These are phyloP conservation scores for Skeletonema menzelii DNA, from an alignment of 108 stramenopile species.

Conservation along the genomic window DNA sequence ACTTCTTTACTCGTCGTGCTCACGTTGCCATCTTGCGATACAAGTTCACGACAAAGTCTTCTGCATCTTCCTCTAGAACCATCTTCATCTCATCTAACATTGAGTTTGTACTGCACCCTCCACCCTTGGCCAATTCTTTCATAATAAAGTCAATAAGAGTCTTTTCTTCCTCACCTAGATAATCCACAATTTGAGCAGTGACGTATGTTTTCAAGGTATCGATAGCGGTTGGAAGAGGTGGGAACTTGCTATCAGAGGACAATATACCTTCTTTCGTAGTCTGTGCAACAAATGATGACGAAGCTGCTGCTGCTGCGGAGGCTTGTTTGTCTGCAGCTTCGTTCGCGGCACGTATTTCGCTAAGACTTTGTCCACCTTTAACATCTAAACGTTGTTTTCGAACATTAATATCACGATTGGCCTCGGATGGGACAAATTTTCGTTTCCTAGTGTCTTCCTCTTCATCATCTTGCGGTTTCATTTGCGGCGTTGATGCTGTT, in stretches of 20 bases:
- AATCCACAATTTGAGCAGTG: constrained; percentile 66
- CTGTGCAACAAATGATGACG: constrained; percentile 16
- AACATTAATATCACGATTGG: constrained; percentile 47
- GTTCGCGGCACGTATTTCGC: constrained; percentile 51
- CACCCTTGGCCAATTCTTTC: constrained; percentile 50
- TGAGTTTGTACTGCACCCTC: constrained; percentile 29
- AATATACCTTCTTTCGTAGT: constrained; percentile 43
- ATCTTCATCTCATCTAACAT: constrained; percentile 75
- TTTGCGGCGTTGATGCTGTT: constrained; percentile 15
- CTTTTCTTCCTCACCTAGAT: constrained; percentile 71
- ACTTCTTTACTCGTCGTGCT: background rate
- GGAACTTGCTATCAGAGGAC: constrained; percentile 33
- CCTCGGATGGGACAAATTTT: constrained; percentile 48
- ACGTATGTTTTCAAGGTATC: constrained; percentile 51
- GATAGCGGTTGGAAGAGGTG: constrained; percentile 36
- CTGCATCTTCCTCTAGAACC: constrained; percentile 85
- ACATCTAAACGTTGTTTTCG: constrained; percentile 44
- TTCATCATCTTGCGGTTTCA: constrained; percentile 24
- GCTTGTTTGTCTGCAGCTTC: constrained; percentile 39
- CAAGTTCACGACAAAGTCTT: constrained; percentile 62
- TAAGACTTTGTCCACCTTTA: constrained; percentile 24
- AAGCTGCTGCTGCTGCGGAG: background rate
- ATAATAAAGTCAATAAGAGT: constrained; percentile 77
- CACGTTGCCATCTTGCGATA: constrained; percentile 54
- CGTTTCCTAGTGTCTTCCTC: constrained; percentile 31